phyloP scores from a whole-genome alignment of 176 grass and related monocot genomes.

The Triticum timopheevii region DNA sequence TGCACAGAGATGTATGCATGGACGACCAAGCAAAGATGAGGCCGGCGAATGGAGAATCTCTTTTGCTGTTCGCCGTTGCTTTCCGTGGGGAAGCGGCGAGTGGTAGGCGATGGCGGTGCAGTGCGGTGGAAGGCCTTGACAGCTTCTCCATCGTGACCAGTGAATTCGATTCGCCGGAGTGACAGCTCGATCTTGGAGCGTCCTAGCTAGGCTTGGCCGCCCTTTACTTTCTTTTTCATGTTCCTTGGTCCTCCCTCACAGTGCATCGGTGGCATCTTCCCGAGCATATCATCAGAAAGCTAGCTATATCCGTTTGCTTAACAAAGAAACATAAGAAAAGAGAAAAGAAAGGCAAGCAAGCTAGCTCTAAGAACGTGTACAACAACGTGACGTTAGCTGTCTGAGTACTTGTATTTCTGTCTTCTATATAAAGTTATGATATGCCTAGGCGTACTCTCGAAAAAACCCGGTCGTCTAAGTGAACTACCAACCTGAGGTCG shows the following conservation, averaged over 20 bases:
- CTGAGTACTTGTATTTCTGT: no score
- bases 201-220: no score
- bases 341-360: neutral
- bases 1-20: neutral
- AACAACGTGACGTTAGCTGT: no score
- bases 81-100: slow-evolving; percentile 42
- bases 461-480: no score
- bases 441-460: no score
- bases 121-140: slow-evolving; percentile 1
- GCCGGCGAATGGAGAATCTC: slow-evolving; percentile 20
- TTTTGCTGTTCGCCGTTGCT: neutral
- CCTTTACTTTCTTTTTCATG: neutral
- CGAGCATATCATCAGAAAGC: neutral
- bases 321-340: neutral
- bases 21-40: neutral
- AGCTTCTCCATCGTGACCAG: neutral
- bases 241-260: neutral
- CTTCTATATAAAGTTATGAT: no score
- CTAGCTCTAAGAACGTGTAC: neutral
- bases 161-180: slow-evolving; percentile 7
- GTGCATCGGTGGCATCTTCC: neutral
- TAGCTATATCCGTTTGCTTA: neutral
- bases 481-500: no score
- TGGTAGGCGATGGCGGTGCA: slow-evolving; percentile 28
- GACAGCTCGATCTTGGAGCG: neutral